A percentile compares a stretch with the other conserved stretches of the same genome.
These are phyloP conservation scores for Cyathus striatus DNA, from an alignment of 768 basidiomycete species.

Conservation along the genomic window DNA sequence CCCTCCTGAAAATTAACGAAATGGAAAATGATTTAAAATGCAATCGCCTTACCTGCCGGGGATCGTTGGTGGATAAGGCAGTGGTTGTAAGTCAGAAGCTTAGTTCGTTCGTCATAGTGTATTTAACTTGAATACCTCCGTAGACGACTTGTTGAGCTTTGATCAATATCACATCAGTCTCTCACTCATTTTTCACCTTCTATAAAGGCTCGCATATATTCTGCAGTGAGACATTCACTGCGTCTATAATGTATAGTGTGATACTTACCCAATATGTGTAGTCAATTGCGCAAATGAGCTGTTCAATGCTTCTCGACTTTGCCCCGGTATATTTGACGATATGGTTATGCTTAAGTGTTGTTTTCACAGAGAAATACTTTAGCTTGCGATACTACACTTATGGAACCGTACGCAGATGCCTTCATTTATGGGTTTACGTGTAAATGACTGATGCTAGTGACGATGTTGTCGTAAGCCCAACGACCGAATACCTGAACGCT, in stretches of 20 bases:
- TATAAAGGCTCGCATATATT: slow-evolving; percentile 79
- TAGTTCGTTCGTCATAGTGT: not conserved
- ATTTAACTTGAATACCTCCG: slow-evolving; percentile 1
- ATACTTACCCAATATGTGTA: slow-evolving; percentile 16
- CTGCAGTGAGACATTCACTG: slow-evolving; percentile 55
- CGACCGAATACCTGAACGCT: too few relatives aligned
- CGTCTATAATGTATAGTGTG: slow-evolving; percentile 1
- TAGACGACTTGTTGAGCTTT: slow-evolving; percentile 22
- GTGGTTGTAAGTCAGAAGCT: slow-evolving; percentile 63
- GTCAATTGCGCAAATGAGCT: slow-evolving; percentile 84
- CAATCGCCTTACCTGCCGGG: slow-evolving; percentile 74
- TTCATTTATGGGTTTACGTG: not conserved
- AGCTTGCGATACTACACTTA: slow-evolving; percentile 80
- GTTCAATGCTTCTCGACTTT: slow-evolving; percentile 72
- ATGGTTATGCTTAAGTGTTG: slow-evolving; percentile 20
- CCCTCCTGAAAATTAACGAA: too few relatives aligned
- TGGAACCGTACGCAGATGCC: slow-evolving; percentile 58
- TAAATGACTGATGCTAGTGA: slow-evolving; percentile 29
- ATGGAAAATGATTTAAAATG: slow-evolving; percentile 81
- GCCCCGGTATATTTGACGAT: too few relatives aligned
- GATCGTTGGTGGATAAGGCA: slow-evolving; percentile 66
- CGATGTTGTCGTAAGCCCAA: slow-evolving; percentile 59
- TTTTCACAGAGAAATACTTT: not conserved
- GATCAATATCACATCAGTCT: not conserved
- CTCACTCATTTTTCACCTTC: not conserved